Evolutionary conservation across 441 rosid genomes (phyloP), one percentile per base, ranked within the genome.

Genomic region (Breynia disticha): DNA sequence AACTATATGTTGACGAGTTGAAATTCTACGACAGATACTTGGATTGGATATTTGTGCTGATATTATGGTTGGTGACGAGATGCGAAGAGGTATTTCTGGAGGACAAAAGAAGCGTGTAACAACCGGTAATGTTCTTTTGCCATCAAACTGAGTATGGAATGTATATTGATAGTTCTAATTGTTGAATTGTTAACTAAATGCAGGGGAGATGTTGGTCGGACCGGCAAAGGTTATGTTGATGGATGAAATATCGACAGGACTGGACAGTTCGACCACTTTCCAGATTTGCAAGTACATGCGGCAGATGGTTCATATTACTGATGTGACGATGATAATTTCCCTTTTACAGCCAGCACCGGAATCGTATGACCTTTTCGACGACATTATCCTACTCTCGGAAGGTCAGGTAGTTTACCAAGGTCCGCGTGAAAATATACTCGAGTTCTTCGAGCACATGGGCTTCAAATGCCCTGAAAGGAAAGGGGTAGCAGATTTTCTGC

Each of bases 331-430:
- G 91, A 57, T 77, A 11, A 76, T 83, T 41, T 77, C 96, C 35
- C 97, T 90, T 67, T 74, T 90, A 12, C 96, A 90, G 62, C 97
- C 97, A 42, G 87, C 96, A 57, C 98, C 95, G 1, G 98, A 91
- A 78, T 82, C 95, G 1, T 91, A 75, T 48, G 83, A 83, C 55
- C 77, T 91, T 3, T 91, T 91, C 52, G 96, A 87, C 54, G 96
- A 91, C 32, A 63, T 91, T 44, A 76, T 91, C n/a, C 65, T 91
- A 22, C 65, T 91, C 54, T 80, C 96, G 0, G 95, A 90, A 52
- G 95, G 95, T 4, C 85, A 76, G 66, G 72, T 87, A 50, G 93
- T 87, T 13, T 91, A 91, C 53, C 87, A 82, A 46, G 98, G 97
- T 65, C 94, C 97, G 48, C 79, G 85, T 15, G 81, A 78, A 16